phyloP scores from a whole-genome alignment of 2,329 filamentous ascomycete genomes.

The Calcarisporium arbuscula region DNA sequence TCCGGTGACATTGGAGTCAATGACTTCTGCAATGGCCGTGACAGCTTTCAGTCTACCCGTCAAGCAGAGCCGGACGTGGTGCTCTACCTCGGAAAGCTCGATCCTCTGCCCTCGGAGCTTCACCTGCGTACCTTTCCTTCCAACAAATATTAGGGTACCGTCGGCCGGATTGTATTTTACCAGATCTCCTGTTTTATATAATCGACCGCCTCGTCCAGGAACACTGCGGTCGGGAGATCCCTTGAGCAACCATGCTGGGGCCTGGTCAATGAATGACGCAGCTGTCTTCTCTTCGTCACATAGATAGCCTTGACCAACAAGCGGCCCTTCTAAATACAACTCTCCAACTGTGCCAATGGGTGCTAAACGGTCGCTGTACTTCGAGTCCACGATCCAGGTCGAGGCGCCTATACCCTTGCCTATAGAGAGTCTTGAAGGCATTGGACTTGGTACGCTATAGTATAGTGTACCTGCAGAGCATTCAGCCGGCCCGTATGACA shows the following conservation, averaged over 20 bases:
- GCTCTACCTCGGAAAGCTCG: conserved; percentile 1
- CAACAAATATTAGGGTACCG: not conserved
- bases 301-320: not conserved
- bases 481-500: not conserved
- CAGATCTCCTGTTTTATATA: not conserved
- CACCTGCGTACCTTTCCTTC: not conserved
- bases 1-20: not conserved
- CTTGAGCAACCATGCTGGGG: not conserved
- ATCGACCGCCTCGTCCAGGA: not conserved
- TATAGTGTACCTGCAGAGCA: not conserved
- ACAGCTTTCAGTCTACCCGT: not conserved
- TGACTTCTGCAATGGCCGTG: not conserved
- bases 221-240: not conserved
- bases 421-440: no score
- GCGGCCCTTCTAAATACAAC: not conserved
- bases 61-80: not conserved
- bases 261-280: not conserved
- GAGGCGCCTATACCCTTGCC: no score
- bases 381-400: not conserved
- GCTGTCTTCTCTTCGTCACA: not conserved
- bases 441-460: no score
- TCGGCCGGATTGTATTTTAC: not conserved
- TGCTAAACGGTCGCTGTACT: not conserved
- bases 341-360: not conserved
- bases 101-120: conserved; percentile 1